phyloP scores from a whole-genome alignment of 805 yeast genomes.

The Yamadazyma phyllophila region DNA sequence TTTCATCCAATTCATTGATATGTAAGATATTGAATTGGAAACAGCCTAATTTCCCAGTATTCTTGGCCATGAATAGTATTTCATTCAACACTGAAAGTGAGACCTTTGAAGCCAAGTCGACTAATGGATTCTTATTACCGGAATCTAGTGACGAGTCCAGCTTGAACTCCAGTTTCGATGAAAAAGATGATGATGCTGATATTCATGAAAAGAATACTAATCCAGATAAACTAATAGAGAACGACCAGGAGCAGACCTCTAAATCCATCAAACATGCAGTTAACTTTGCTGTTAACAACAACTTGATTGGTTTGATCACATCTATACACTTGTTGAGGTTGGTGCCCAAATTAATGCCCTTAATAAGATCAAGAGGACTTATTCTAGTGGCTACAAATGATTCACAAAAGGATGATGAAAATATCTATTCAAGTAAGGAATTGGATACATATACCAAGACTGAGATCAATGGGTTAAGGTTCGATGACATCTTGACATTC shows the following conservation, averaged over 20 bases:
- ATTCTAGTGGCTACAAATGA: constrained; percentile 71
- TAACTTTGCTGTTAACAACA: constrained; percentile 74
- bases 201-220: constrained; percentile 11
- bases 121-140: constrained; percentile 37
- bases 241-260: constrained; percentile 42
- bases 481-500: constrained; percentile 62
- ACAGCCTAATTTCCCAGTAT: constrained; percentile 96
- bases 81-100: constrained; percentile 26
- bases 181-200: constrained; percentile 17
- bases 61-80: constrained; percentile 76
- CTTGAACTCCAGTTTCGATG: constrained; percentile 16
- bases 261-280: constrained; percentile 81
- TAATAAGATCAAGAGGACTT: constrained; percentile 77
- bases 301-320: constrained; percentile 78
- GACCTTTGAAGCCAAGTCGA: constrained; percentile 38
- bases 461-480: constrained; percentile 66
- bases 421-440: constrained; percentile 23
- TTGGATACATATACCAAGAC: constrained; percentile 38
- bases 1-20: constrained; percentile 84
- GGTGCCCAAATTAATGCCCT: constrained; percentile 72
- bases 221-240: constrained; percentile 20
- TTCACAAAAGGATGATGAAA: constrained; percentile 23
- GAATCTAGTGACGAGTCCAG: constrained; percentile 6
- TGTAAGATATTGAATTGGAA: constrained; percentile 96
- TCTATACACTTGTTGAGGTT: constrained; percentile 67